A percentile compares a stretch with the other conserved stretches of the same genome.
These are phyloP conservation scores for Penicilliopsis zonata DNA, from an alignment of 495 filamentous ascomycete genomes.

Conservation along the genomic window DNA sequence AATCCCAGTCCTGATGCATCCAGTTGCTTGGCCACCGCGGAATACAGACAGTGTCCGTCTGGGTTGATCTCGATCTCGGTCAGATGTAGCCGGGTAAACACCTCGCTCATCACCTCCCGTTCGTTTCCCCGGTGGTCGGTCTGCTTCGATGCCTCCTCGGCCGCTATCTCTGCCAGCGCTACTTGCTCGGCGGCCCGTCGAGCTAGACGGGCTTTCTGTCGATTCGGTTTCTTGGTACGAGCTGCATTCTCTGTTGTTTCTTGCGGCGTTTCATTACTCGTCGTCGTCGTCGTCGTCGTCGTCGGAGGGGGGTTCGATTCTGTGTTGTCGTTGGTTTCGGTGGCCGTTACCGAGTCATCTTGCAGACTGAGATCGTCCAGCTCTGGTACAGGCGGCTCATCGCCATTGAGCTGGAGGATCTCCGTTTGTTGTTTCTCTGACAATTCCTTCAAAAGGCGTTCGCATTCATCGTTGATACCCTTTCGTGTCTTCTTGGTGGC, in stretches of 20 bases:
- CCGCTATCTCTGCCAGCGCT: conserved; percentile 51
- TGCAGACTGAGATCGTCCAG: conserved; percentile 19
- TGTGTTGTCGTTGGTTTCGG: conserved; percentile 5
- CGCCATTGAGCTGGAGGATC: conserved; percentile 43
- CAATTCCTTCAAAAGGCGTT: conserved; percentile 55
- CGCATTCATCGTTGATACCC: conserved; percentile 76
- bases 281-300: conserved; percentile 3
- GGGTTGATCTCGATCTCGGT: conserved; percentile 70
- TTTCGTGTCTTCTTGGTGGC: conserved; percentile 94
- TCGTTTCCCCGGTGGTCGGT: conserved; percentile 67
- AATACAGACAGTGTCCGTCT: conserved; percentile 94
- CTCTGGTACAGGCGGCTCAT: conserved; percentile 11
- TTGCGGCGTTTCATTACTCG: conserved; percentile 1
- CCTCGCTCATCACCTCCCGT: conserved; percentile 50
- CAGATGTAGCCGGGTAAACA: conserved; percentile 49
- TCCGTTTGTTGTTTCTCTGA: conserved; percentile 57
- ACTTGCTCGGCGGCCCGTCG: conserved; percentile 76
- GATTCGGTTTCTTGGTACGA: conserved; percentile 62
- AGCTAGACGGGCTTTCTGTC: conserved; percentile 83
- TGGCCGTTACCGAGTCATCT: conserved; percentile 6
- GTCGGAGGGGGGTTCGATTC: not conserved
- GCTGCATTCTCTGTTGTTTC: conserved; percentile 5
- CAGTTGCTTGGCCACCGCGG: conserved; percentile 80
- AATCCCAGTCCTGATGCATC: conserved; percentile 29
- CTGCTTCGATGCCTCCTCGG: conserved; percentile 59